These are phyloP conservation scores for Coriaria nepalensis DNA, from an alignment of 306 rosid species.

Conservation along the genomic window DNA sequence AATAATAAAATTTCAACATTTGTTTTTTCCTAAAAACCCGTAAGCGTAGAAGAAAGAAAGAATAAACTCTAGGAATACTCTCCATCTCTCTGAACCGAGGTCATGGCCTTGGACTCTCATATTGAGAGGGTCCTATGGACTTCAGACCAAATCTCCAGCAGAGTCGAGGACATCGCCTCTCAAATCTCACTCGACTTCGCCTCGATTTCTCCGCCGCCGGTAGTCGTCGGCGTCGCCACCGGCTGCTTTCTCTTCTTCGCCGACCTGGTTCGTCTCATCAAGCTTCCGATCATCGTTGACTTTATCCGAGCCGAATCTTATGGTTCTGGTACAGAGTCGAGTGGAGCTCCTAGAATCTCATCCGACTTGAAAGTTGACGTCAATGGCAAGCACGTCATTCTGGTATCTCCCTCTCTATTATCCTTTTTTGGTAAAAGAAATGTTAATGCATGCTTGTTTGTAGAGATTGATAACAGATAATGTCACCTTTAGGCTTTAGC, in stretches of 20 bases:
- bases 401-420: slow-evolving; percentile 30
- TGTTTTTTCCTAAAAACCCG: too few relatives aligned
- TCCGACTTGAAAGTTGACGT: slow-evolving; percentile 52
- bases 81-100: neutral
- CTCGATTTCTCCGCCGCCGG: slow-evolving; percentile 25
- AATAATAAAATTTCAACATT: too few relatives aligned
- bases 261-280: slow-evolving; percentile 56
- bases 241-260: slow-evolving; percentile 81
- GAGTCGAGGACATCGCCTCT: slow-evolving; percentile 55
- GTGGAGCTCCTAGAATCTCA: slow-evolving; percentile 47
- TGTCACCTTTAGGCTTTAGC: too few relatives aligned
- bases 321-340: slow-evolving; percentile 52
- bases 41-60: too few relatives aligned
- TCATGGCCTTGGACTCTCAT: slow-evolving; percentile 38
- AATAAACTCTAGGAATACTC: too few relatives aligned
- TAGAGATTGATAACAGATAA: too few relatives aligned
- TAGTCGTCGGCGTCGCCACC: slow-evolving; percentile 68
- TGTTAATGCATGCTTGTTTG: neutral
- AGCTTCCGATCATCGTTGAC: slow-evolving; percentile 51
- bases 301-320: slow-evolving; percentile 63
- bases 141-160: slow-evolving; percentile 47
- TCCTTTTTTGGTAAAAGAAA: neutral
- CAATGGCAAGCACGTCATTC: slow-evolving; percentile 45
- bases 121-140: slow-evolving; percentile 51
- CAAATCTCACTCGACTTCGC: slow-evolving; percentile 33